These are phyloP conservation scores for Teratosphaeria gauchensis DNA, from an alignment of 2,329 filamentous ascomycete species.

Conservation along the genomic window DNA sequence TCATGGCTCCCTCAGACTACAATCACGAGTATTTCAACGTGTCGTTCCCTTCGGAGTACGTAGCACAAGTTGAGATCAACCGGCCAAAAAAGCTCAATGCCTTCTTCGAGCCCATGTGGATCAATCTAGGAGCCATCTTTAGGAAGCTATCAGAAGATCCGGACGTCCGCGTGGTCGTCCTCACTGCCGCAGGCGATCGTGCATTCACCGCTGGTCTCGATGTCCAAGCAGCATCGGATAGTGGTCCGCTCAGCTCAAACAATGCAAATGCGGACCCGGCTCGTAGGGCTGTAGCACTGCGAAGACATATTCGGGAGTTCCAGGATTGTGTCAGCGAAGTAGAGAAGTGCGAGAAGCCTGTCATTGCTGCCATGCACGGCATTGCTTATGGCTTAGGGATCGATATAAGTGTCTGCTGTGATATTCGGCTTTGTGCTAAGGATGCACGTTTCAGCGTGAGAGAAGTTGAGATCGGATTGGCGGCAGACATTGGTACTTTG, in stretches of 20 bases:
- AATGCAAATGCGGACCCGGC: slow-evolving; percentile 13
- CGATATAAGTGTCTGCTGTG: slow-evolving; percentile 56
- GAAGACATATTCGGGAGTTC: slow-evolving; percentile 66
- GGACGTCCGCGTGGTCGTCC: slow-evolving; percentile 63
- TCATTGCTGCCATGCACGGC: slow-evolving; percentile 73
- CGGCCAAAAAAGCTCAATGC: slow-evolving; percentile 79
- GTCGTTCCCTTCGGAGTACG: slow-evolving; percentile 58
- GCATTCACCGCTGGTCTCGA: slow-evolving; percentile 85
- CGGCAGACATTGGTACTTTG: slow-evolving; percentile 69
- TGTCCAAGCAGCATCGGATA: slow-evolving; percentile 37
- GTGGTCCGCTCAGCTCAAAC: slow-evolving; percentile 3
- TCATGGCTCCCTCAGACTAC: slow-evolving; percentile 6
- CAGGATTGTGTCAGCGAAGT: slow-evolving; percentile 67
- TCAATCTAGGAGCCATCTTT: slow-evolving; percentile 68
- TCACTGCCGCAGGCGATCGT: slow-evolving; percentile 70
- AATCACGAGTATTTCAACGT: slow-evolving; percentile 55
- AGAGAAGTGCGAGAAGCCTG: slow-evolving; percentile 83
- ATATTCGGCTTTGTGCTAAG: slow-evolving; percentile 55
- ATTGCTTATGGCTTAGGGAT: slow-evolving; percentile 69
- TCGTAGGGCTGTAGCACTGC: slow-evolving; percentile 33
- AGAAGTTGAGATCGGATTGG: slow-evolving; percentile 73
- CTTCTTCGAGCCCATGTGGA: slow-evolving; percentile 78
- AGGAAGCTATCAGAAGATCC: slow-evolving; percentile 59
- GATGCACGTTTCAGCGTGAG: slow-evolving; percentile 59
- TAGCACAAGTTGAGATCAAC: slow-evolving; percentile 90